phyloP scores from a whole-genome alignment of 225 moss, liverwort and hornwort species.

The Pleurozium schreberi region DNA sequence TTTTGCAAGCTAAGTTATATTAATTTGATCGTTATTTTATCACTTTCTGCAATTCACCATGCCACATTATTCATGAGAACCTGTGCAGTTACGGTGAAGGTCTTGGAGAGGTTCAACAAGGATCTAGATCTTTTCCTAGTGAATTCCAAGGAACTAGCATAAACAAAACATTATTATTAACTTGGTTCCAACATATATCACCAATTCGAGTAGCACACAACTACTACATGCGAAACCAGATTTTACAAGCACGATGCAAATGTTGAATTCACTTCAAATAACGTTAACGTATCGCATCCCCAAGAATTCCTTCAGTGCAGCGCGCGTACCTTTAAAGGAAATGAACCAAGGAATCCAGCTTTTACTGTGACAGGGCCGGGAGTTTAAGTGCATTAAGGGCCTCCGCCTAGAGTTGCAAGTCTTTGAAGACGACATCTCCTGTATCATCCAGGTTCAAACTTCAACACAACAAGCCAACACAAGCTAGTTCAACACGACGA shows the following conservation, averaged over 20 bases:
- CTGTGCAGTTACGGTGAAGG: conserved; percentile 9
- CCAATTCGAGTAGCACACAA: background rate
- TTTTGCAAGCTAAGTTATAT: background rate
- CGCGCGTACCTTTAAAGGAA: conserved; percentile 58
- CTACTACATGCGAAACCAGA: background rate
- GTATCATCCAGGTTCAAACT: conserved; percentile 1
- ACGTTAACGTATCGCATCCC: background rate
- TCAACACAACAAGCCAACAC: background rate
- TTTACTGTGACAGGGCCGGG: too few relatives aligned
- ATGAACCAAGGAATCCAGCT: conserved; percentile 75
- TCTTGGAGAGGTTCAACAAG: conserved; percentile 71
- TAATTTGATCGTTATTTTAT: background rate
- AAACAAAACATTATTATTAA: background rate
- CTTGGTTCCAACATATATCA: background rate
- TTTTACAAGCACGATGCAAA: background rate
- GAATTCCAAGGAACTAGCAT: conserved; percentile 80
- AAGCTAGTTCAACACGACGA: background rate
- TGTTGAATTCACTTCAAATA: background rate
- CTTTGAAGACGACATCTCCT: conserved; percentile 69
- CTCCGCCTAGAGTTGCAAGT: conserved; percentile 76
- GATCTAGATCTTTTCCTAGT: conserved; percentile 69
- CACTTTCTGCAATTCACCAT: background rate
- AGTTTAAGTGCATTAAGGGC: conserved; percentile 68
- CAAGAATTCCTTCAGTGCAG: background rate
- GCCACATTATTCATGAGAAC: background rate